Base-by-base conservation (phyloP, 768 basidiomycete species). In the Lepiota venenata region DNA sequence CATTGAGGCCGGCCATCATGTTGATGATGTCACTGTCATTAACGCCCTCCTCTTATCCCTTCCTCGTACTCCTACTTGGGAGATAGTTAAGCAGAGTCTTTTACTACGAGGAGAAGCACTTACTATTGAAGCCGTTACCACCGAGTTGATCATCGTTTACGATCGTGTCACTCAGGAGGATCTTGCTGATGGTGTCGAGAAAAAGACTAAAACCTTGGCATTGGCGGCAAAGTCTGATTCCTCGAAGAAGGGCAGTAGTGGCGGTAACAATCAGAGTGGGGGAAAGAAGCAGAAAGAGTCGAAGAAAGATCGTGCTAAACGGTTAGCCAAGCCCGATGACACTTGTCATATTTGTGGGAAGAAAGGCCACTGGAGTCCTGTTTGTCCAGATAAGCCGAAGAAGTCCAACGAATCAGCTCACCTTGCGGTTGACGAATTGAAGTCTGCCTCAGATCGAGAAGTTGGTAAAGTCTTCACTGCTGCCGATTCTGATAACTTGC, bases 281-380 rank as follows among this genome's bases (percentile, higher is more conserved):
- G 39, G 18, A 22, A 44, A 18, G 32, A 15, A 52, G 18, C 1
- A 49, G 27, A 29, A 39, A 25, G 21, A 38, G 35, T 5, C 16
- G 21, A 21, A 47, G 37, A 41, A 52, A 39, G 43, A 43, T n/a
- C n/a, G n/a, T n/a, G n/a, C n/a, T 40, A 56, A 32, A 35, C 50
- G 29, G 20, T 27, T 52, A 14, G 50, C 52, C 6, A 52, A 60
- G 21, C 40, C 41, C n/a, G 45, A 58, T 5, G 61, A 58, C 25
- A 50, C 56, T 12, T 62, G 58, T 47, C 39, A 35, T 36, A 52
- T 56, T 20, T 62, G 61, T 43, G 20, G 49, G 1, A 9, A 9
- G 32, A 32, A 32, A 32, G 32, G 4, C 2, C 32, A 32, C 10
- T 29, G 27, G 27, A 29, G 32, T 32, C 32, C 32, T 11, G 9